A percentile compares a stretch with the other conserved stretches of the same genome.
Conservation (phyloP, 2,329 filamentous ascomycete species). For the Bipolaris sorokiniana region DNA sequence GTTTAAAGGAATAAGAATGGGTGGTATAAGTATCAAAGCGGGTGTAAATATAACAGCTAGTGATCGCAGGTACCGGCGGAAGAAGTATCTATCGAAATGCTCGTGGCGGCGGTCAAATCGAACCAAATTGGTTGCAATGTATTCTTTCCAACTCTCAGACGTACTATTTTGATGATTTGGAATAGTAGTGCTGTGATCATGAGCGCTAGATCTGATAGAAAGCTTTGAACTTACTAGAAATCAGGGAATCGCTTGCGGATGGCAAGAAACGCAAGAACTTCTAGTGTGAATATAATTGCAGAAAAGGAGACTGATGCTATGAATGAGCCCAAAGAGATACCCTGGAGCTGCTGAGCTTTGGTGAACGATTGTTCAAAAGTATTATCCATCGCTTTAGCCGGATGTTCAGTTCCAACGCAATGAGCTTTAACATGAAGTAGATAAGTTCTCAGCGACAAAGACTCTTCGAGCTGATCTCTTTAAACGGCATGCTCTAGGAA, state of each 20-base stretch:
- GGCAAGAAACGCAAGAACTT: constrained; percentile 10
- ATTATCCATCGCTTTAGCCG: constrained; percentile 11
- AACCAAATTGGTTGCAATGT: constrained; percentile 20
- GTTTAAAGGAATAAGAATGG: constrained; percentile 19
- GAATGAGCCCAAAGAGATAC: constrained; percentile 14
- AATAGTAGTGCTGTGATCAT: constrained; percentile 1
- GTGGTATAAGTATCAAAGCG: constrained; percentile 15
- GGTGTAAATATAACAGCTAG: constrained; percentile 19
- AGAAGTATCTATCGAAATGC: constrained; percentile 25
- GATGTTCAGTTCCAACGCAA: not conserved
- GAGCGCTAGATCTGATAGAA: not conserved
- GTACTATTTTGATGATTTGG: not conserved
- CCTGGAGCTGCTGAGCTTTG: constrained; percentile 12
- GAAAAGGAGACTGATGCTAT: constrained; percentile 14
- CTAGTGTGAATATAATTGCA: constrained; percentile 10
- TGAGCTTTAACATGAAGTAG: too few species aligned
- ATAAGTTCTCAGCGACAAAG: too few species aligned
- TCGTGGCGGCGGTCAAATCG: not conserved
- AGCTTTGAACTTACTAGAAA: constrained; percentile 12
- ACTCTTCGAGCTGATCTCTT: too few species aligned
- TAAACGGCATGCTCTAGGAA: too few species aligned
- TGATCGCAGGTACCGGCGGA: constrained; percentile 15
- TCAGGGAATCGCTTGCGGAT: constrained; percentile 12
- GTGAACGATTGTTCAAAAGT: constrained; percentile 16
- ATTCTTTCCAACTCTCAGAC: not conserved